These are phyloP conservation scores for Backusella morwellensis DNA, from an alignment of 192 early-diverging fungal genomes.

Conservation along the genomic window DNA sequence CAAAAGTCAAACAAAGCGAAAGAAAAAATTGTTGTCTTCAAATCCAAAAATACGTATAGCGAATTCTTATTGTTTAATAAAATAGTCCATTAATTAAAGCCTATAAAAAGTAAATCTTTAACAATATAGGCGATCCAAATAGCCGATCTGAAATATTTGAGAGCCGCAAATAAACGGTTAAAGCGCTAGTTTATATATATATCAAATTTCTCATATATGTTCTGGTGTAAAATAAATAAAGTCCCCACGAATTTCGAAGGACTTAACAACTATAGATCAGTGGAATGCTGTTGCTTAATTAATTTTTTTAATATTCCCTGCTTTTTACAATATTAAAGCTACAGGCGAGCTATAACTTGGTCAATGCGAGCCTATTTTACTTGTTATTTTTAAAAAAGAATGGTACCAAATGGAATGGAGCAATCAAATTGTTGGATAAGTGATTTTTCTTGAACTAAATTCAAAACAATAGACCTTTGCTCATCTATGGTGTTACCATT, in stretches of 20 bases:
- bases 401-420: neutral
- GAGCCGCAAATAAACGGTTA: neutral
- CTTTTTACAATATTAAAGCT: neutral
- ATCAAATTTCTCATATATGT: no score
- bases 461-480: neutral
- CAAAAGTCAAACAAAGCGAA: no score
- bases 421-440: neutral
- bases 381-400: neutral
- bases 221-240: no score
- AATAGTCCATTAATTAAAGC: neutral
- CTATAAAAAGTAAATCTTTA: neutral
- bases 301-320: no score
- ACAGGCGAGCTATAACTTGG: neutral
- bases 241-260: no score
- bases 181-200: no score
- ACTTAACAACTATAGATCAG: no score
- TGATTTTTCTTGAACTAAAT: no score
- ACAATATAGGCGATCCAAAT: neutral
- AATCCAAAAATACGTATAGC: neutral
- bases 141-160: neutral
- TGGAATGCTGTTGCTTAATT: no score
- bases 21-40: no score
- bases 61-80: neutral
- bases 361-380: neutral
- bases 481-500: neutral